Percentiles rank a stretch among this genome's conserved stretches.
Evolutionary conservation across 75 land plant species (phyloP).

Genomic region (Isoetes taiwanensis): DNA sequence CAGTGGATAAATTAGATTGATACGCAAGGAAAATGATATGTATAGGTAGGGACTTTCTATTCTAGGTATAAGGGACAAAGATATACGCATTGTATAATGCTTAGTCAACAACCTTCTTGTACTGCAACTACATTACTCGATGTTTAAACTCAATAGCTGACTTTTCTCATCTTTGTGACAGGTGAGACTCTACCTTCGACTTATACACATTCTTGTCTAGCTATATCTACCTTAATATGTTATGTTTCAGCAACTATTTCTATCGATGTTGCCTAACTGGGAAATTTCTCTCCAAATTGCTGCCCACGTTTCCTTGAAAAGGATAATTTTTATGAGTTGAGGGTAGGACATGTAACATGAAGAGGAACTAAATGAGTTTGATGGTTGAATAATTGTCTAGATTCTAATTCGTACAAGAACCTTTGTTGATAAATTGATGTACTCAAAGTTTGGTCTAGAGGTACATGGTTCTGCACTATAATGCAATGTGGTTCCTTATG

Average conservation of each 20-base stretch:
- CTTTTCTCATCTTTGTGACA: slow-evolving; percentile 30
- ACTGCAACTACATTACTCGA: slow-evolving; percentile 24
- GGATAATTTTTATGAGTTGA: slow-evolving; percentile 16
- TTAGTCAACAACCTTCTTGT: too few species aligned
- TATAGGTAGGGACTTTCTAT: slow-evolving; percentile 17
- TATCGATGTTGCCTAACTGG: slow-evolving; percentile 36
- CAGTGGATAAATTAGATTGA: slow-evolving; percentile 26
- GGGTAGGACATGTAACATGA: too few species aligned
- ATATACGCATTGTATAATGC: too few species aligned
- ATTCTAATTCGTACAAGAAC: slow-evolving; percentile 28
- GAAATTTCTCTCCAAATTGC: slow-evolving; percentile 24
- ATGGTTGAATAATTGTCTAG: too few species aligned
- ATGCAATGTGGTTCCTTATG: too few species aligned
- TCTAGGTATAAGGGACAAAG: too few species aligned
- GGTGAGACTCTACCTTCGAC: slow-evolving; percentile 9
- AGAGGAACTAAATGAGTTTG: too few species aligned
- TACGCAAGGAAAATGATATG: slow-evolving; percentile 27
- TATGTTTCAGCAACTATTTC: slow-evolving; percentile 27
- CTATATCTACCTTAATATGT: neutral
- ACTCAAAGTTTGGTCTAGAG: slow-evolving; percentile 13
- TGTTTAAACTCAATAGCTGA: slow-evolving; percentile 33
- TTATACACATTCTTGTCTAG: neutral
- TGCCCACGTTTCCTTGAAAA: slow-evolving; percentile 33
- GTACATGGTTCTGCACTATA: neutral
- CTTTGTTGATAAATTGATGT: slow-evolving; percentile 29